A percentile compares a stretch with the other conserved stretches of the same genome.
These are phyloP conservation scores for Aquilaria yunnanensis DNA, from an alignment of 345 rosid species.

Conservation along the genomic window DNA sequence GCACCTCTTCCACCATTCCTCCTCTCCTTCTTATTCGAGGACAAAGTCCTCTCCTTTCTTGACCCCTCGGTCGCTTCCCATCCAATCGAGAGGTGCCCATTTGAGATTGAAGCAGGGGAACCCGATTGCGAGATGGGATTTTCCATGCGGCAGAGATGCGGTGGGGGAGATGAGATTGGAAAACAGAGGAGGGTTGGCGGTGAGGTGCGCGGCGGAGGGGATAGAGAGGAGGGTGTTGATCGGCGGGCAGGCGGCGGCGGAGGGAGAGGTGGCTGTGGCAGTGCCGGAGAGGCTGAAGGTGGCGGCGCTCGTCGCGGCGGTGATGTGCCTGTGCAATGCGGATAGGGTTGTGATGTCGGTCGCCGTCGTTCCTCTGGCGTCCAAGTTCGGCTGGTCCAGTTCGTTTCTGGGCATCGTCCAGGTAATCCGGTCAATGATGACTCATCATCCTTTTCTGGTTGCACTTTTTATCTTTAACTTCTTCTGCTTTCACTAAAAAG, in stretches of 20 bases:
- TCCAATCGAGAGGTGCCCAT: slow-evolving; percentile 12
- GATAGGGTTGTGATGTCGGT: slow-evolving; percentile 94
- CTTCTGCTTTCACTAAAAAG: too few species aligned
- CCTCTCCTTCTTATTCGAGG: slow-evolving; percentile 13
- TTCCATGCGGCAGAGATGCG: neutral
- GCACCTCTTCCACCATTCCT: slow-evolving; percentile 15
- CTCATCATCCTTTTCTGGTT: neutral
- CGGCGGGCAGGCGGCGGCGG: slow-evolving; percentile 28
- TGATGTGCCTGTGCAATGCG: slow-evolving; percentile 92
- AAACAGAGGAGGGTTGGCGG: slow-evolving; percentile 13
- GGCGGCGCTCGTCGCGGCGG: slow-evolving; percentile 66
- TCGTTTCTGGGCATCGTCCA: slow-evolving; percentile 88
- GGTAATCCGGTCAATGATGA: slow-evolving; percentile 30
- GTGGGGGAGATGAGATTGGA: slow-evolving; percentile 9
- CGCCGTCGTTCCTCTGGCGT: slow-evolving; percentile 86
- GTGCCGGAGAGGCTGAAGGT: slow-evolving; percentile 84
- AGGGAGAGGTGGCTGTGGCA: slow-evolving; percentile 1
- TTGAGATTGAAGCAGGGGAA: neutral
- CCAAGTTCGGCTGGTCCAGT: slow-evolving; percentile 80
- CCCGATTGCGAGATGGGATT: slow-evolving; percentile 1
- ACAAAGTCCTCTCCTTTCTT: slow-evolving; percentile 9
- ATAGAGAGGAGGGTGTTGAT: slow-evolving; percentile 40
- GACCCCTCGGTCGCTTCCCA: slow-evolving; percentile 16
- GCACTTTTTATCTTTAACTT: neutral
- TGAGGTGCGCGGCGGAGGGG: slow-evolving; percentile 73